Base-by-base conservation (phyloP, 306 rosid species). In the Notholithocarpus densiflorus region DNA sequence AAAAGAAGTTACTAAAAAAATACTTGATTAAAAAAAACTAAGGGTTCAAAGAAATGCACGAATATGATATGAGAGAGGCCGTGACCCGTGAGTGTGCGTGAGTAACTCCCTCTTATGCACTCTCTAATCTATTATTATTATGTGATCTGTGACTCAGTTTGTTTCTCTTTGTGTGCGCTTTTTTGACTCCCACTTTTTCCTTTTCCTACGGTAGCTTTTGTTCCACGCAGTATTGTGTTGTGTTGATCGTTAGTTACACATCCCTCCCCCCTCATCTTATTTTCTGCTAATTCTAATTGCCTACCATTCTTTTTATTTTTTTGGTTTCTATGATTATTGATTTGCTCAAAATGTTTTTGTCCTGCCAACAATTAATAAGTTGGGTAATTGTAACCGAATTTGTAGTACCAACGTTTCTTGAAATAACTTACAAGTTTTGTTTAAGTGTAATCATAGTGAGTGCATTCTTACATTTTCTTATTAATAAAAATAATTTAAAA, bases 161-260 rank as follows among this genome's bases (percentile, higher is more conserved):
- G 23, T 19, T 27, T 75, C 21, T 31, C 37, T 61, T 26, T 26
- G 15, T 23, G 13, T 48, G 24, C 5, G 21, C 40, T 48, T 34
- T 37, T 55, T 37, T 74, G 79, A 14, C 27, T 72, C 17, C 74
- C 75, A 71, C 59, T 31, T 34, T 19, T 48, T 29, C 17, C 64
- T 57, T 18, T 24, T 11, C 68, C 53, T n/a, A 20, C 59, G 57
- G 59, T 85, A 45, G 85, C 89, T 81, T 83, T 81, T 4, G 23
- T 77, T 52, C 79, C 54, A 79, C 86, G 86, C 88, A 32, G 72
- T 31, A 59, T 20, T 0, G 17, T 24, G 10, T 7, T 32, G 56
- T 61, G 76, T 29, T 51, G 82, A 86, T 77, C 20, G 51, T 61
- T 18, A 51, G 51, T 61, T 18, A 51, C 80, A 23, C 61, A 45